Base-by-base conservation (phyloP, 2,329 filamentous ascomycete genomes). In the Ophiostoma quercus region DNA sequence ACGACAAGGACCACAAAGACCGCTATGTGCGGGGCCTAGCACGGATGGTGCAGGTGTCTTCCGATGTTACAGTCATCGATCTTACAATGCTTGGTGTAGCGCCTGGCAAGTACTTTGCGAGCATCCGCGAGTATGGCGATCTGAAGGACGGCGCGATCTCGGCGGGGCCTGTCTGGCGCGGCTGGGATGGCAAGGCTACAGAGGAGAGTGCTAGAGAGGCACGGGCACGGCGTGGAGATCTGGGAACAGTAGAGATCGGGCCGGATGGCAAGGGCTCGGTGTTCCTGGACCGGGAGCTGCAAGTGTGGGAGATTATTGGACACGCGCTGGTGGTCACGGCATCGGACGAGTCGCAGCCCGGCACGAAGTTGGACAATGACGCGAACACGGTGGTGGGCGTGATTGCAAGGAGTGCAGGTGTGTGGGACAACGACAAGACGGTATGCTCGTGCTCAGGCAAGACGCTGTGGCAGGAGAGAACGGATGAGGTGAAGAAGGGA, bases 391-490 rank as follows among this genome's bases (percentile, higher is more conserved):
- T 97, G 67, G 92, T 97, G 1, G 95, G 95, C 9, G 94, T 99
- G 68, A 92, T 99, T 80, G 95, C 95, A 67, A 85, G 95, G 77
- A 97, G 94, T 79, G 94, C 95, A 19, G 95, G 95, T n/a, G 90
- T 97, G 72, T 99, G 95, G 95, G 94, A 97, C 79, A 97, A 99
- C 76, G 92, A 97, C 78, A 99, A 98, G 85, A 97, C 92, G 65
- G 94, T 99, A 6, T 99, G 95, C 79, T 97, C 93, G 66, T 99
- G 95, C 80, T 96, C 93, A 51, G 95, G 95, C 3, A 98, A 98
- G 87, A 98, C 94, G 70, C 87, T 99, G 12, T 99, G 95, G 95
- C 91, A 99, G 80, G 95, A 99, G 84, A 88, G 95, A 75, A 89
- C 90, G 80, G 94, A 97, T 76, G 92, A 97, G 81, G 88, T 94